phyloP scores from a whole-genome alignment of 192 early-diverging fungal species.

The Rhizoclosmatium globosum region DNA sequence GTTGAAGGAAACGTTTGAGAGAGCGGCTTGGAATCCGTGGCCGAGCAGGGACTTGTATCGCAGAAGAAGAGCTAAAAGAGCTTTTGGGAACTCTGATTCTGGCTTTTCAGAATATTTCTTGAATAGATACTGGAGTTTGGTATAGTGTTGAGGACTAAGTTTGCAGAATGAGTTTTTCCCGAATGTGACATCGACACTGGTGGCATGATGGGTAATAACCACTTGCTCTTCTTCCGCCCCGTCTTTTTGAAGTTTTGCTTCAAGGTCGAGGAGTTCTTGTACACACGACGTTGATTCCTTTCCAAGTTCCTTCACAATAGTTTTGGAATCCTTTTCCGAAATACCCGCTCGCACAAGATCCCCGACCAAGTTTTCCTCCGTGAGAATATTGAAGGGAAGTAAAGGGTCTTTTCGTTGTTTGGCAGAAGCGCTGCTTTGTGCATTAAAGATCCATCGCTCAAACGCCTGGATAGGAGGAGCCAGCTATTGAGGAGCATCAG shows the following conservation, averaged over 20 bases:
- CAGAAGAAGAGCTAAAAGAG: slow-evolving; percentile 20
- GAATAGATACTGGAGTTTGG: slow-evolving; percentile 24
- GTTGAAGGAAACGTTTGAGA: slow-evolving; percentile 22
- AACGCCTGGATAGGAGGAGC: slow-evolving; percentile 34
- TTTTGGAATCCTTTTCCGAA: slow-evolving; percentile 17
- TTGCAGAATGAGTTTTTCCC: slow-evolving; percentile 29
- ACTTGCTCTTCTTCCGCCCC: not conserved
- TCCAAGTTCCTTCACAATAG: slow-evolving; percentile 2
- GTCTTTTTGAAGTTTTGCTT: not conserved
- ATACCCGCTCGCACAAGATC: slow-evolving; percentile 25
- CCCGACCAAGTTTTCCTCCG: slow-evolving; percentile 8
- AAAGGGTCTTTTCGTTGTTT: slow-evolving; percentile 30
- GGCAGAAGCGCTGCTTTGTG: not conserved
- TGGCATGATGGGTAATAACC: not conserved
- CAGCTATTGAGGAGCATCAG: not conserved
- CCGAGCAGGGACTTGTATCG: slow-evolving; percentile 22
- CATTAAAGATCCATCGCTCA: slow-evolving; percentile 35
- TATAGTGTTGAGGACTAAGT: slow-evolving; percentile 9
- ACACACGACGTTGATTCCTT: slow-evolving; percentile 27
- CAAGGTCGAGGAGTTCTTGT: slow-evolving; percentile 11
- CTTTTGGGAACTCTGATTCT: slow-evolving; percentile 4
- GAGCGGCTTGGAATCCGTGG: slow-evolving; percentile 30
- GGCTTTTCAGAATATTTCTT: not conserved
- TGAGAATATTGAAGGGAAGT: slow-evolving; percentile 21
- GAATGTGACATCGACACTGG: slow-evolving; percentile 26